Base-by-base conservation (phyloP, 2,329 filamentous ascomycete species). In the Neofusicoccum laricinum region DNA sequence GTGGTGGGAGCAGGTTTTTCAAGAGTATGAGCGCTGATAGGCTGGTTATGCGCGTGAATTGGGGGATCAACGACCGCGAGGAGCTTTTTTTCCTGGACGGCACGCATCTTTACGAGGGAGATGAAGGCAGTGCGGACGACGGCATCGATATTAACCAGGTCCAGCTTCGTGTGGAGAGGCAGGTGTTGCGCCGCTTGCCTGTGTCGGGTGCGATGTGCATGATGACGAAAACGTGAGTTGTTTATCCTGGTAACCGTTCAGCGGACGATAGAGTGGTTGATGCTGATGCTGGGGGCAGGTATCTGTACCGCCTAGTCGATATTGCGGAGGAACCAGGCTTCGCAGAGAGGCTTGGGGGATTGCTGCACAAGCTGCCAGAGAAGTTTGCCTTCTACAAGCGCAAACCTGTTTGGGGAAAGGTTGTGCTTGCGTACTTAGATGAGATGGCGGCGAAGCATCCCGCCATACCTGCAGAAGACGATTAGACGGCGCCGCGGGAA, bases 311-410 rank as follows among this genome's bases (percentile, higher is more conserved):
- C 3, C 17, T 64, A 11, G 62, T 59, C 43, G 62, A 59, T 34
- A 64, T 64, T n/a, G 43, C 62, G 12, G 19, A 64, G 21, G 19
- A 58, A 11, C 62, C 62, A 5, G 62, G 62, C 8, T 49, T 64
- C 11, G 51, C 51, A 34, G 62, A 43, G 25, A 50, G 62, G 8
- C 34, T 64, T 14, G 45, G 62, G 5, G 62, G 51, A 6, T 25
- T 64, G 17, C 51, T 64, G 43, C 62, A 64, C 21, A 64, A 59
- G 41, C 25, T 64, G 3, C 51, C 51, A 3, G 62, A 64, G 19
- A 64, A 64, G 36, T 17, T 64, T 15, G 62, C 62, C 1, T 64
- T 59, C 30, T 64, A 59, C 53, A 64, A 59, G 32, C 34, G 51
- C 34, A 64, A 58, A n/a, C 62, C 62, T 41, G 43, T 59, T 2